phyloP scores from a whole-genome alignment of 768 basidiomycete genomes.

The Kwoniella pini region DNA sequence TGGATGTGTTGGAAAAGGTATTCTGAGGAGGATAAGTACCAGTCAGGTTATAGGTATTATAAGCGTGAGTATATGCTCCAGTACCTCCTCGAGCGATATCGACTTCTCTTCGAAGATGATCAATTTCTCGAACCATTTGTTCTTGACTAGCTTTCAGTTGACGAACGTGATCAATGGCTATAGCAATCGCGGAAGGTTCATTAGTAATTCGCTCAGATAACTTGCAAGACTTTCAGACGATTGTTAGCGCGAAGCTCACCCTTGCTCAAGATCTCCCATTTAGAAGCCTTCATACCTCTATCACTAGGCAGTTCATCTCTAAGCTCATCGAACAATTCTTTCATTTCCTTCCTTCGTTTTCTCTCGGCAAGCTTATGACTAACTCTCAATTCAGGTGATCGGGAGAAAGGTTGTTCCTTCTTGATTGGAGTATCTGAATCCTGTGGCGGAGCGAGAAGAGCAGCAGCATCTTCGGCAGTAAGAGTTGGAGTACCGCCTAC shows the following conservation, averaged over 20 bases:
- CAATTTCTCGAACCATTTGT: constrained; percentile 76
- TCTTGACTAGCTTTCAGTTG: constrained; percentile 74
- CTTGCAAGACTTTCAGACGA: too few relatives aligned
- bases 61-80: constrained; percentile 17
- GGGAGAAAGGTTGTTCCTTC: constrained; percentile 74
- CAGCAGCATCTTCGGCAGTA: not conserved
- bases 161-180: constrained; percentile 82
- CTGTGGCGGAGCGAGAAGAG: not conserved
- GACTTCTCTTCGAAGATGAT: constrained; percentile 73
- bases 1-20: not conserved
- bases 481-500: not conserved
- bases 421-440: constrained; percentile 20
- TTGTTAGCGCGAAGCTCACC: too few relatives aligned
- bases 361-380: constrained; percentile 97
- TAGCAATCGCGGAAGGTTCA: not conserved
- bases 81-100: constrained; percentile 55
- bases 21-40: constrained; percentile 14
- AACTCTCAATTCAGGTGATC: constrained; percentile 89
- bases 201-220: not conserved
- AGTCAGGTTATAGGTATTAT: constrained; percentile 16
- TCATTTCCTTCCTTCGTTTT: constrained; percentile 98
- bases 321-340: constrained; percentile 94
- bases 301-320: constrained; percentile 89
- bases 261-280: constrained; percentile 99
- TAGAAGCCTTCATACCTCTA: constrained; percentile 92